These are phyloP conservation scores for Penicillium sp. DNA, from an alignment of 2,329 filamentous ascomycete genomes.

Conservation along the genomic window DNA sequence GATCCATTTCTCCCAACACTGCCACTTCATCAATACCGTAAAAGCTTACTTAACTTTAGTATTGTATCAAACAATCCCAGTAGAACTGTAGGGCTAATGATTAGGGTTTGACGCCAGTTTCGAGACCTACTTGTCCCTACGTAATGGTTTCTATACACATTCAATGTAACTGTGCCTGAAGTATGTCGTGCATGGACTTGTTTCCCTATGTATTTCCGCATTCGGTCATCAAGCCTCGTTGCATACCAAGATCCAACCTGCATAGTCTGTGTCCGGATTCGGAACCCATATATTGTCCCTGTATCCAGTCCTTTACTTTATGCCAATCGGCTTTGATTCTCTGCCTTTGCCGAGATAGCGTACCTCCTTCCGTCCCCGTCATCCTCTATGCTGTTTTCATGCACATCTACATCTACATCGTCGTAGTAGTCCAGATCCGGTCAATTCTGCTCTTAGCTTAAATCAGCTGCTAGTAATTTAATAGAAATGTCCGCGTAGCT, in stretches of 20 bases:
- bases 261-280: neutral
- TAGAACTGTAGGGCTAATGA: too few relatives aligned
- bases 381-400: conserved; percentile 4
- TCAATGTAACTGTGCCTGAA: too few relatives aligned
- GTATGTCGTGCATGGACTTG: too few relatives aligned
- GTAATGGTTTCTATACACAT: too few relatives aligned
- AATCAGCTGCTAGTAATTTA: neutral
- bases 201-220: too few relatives aligned
- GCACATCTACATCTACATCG: neutral
- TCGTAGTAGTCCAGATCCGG: conserved; percentile 1
- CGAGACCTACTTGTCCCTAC: too few relatives aligned
- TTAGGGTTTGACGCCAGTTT: too few relatives aligned
- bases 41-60: too few relatives aligned
- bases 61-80: too few relatives aligned
- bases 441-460: neutral
- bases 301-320: neutral
- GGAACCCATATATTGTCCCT: neutral
- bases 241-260: neutral
- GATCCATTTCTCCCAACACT: too few relatives aligned
- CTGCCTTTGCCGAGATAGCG: neutral
- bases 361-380: neutral
- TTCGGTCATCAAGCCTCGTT: too few relatives aligned
- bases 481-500: neutral
- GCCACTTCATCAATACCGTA: too few relatives aligned
- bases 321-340: neutral